phyloP scores from a whole-genome alignment of 2,329 filamentous ascomycete genomes.

The Curvularia spicifera region DNA sequence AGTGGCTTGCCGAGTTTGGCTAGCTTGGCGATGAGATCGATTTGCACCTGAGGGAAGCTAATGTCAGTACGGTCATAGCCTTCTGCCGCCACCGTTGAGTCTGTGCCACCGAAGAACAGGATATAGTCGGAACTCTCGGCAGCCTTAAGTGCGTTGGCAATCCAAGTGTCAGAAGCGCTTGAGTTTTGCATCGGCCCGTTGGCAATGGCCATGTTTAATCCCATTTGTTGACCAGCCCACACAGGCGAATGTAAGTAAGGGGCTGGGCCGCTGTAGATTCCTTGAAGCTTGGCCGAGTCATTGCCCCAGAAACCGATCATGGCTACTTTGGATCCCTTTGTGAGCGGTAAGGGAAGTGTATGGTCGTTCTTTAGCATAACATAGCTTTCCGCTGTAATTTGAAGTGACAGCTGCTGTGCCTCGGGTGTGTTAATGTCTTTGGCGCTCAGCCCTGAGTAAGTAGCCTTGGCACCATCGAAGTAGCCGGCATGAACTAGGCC shows the following conservation, averaged over 20 bases:
- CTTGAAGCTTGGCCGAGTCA: constrained; percentile 63
- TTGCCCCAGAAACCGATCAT: constrained; percentile 66
- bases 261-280: constrained; percentile 64
- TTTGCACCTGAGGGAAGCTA: constrained; percentile 60
- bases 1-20: constrained; percentile 57
- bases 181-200: constrained; percentile 25
- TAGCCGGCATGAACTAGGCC: constrained; percentile 64
- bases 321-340: constrained; percentile 54
- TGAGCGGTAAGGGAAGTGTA: constrained; percentile 53
- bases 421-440: constrained; percentile 62
- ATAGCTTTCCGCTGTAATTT: constrained; percentile 58
- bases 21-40: constrained; percentile 59
- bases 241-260: constrained; percentile 63
- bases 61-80: constrained; percentile 59
- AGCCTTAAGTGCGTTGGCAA: constrained; percentile 26
- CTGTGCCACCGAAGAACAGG: constrained; percentile 63
- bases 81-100: constrained; percentile 61
- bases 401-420: constrained; percentile 62
- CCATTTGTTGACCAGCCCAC: constrained; percentile 58
- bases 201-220: constrained; percentile 50
- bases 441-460: constrained; percentile 62
- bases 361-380: constrained; percentile 61
- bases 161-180: constrained; percentile 23
- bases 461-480: constrained; percentile 59
- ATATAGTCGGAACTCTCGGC: constrained; percentile 59